A percentile compares a stretch with the other conserved stretches of the same genome.
phyloP scores from a whole-genome alignment of 805 yeast species.

The Spathaspora gorwiae region DNA sequence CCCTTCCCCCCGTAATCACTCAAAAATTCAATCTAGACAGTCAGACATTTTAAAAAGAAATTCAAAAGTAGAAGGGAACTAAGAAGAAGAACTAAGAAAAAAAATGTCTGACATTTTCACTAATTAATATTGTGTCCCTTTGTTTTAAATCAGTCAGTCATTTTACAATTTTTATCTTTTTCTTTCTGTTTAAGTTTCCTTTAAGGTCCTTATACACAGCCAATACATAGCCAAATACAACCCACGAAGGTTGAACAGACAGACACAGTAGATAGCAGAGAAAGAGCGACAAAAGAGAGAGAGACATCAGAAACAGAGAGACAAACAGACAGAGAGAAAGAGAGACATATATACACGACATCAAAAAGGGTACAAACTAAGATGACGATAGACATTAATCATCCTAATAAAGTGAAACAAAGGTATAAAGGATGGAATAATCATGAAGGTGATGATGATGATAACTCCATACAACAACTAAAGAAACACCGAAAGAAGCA shows the following conservation, averaged over 20 bases:
- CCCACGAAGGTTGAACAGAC: background rate
- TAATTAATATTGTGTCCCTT: no score
- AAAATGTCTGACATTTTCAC: no score
- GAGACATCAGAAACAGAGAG: background rate
- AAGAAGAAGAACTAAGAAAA: no score
- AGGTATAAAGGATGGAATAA: no score
- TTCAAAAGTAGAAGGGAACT: no score
- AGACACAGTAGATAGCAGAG: background rate
- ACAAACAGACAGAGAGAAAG: background rate
- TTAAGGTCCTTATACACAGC: no score
- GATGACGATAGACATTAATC: conserved; percentile 2
- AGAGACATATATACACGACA: background rate
- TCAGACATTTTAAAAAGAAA: no score
- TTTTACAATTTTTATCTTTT: no score
- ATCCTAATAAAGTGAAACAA: background rate
- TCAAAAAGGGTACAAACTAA: background rate
- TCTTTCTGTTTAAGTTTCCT: no score
- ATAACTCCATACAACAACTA: background rate
- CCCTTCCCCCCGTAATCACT: no score
- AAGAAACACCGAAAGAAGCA: background rate
- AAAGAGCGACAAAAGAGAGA: background rate
- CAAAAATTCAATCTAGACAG: no score
- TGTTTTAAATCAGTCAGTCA: no score
- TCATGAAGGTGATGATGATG: background rate
- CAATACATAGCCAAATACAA: background rate